Conservation (phyloP, 805 yeast genomes). For the Zygoascus tannicola region DNA sequence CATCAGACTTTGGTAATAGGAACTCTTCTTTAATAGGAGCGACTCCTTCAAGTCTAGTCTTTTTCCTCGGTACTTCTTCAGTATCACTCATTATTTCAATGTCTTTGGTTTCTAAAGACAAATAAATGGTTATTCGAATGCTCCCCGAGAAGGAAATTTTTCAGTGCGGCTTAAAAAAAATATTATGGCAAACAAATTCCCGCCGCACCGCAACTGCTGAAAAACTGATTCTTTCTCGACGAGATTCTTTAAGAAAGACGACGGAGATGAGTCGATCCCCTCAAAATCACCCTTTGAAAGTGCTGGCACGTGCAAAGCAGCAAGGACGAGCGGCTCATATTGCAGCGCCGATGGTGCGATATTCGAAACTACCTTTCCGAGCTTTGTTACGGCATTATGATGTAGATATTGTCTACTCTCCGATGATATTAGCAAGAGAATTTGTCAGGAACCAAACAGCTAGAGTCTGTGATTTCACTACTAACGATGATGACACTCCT, state of each 20-base stretch:
- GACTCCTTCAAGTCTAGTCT: conserved; percentile 42
- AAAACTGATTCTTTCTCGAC: too few relatives aligned
- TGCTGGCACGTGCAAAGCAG: conserved; percentile 38
- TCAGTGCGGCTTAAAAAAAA: background rate
- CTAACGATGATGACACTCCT: conserved; percentile 59
- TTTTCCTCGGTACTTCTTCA: conserved; percentile 21
- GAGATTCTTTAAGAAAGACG: too few relatives aligned
- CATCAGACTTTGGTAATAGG: conserved; percentile 30
- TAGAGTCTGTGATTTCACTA: conserved; percentile 73
- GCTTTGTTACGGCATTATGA: conserved; percentile 63
- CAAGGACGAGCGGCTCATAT: conserved; percentile 51
- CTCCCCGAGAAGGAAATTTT: background rate
- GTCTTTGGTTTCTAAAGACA: too few relatives aligned
- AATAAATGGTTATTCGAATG: too few relatives aligned
- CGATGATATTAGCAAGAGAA: conserved; percentile 94
- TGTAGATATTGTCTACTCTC: conserved; percentile 81
- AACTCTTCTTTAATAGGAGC: conserved; percentile 73
- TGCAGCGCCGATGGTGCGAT: conserved; percentile 96
- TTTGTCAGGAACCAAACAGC: conserved; percentile 81
- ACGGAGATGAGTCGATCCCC: conserved; percentile 31
- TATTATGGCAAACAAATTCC: too few relatives aligned
- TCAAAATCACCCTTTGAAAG: conserved; percentile 43
- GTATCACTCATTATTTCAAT: conserved; percentile 9
- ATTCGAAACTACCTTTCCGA: conserved; percentile 88
- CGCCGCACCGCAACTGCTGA: too few relatives aligned